These are phyloP conservation scores for Chaetomium sp. DNA, from an alignment of 2,329 filamentous ascomycete species.

Conservation along the genomic window DNA sequence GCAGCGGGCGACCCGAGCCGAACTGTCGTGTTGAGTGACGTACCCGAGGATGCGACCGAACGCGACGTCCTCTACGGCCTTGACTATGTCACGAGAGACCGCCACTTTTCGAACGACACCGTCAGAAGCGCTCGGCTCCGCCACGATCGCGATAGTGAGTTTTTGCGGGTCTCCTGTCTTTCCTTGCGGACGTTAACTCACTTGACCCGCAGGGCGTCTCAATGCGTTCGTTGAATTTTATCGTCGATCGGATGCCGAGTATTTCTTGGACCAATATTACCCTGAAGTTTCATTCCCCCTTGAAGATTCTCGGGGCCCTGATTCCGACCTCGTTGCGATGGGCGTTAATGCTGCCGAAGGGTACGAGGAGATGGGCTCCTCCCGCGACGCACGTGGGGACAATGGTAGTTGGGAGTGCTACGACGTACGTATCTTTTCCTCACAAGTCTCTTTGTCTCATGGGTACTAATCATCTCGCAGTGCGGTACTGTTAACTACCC, in stretches of 20 bases:
- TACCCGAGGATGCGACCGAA: constrained; percentile 23
- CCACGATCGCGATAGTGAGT: constrained; percentile 18
- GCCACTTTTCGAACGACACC: constrained; percentile 22
- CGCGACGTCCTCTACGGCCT: constrained; percentile 24
- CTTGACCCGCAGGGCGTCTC: constrained; percentile 22
- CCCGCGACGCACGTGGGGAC: constrained; percentile 16
- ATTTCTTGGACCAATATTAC: constrained; percentile 34
- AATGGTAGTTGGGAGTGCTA: constrained; percentile 36
- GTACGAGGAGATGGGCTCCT: constrained; percentile 26
- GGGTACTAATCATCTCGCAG: constrained; percentile 8
- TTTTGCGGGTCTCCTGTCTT: not conserved
- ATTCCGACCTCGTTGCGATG: constrained; percentile 27
- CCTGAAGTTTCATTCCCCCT: constrained; percentile 32
- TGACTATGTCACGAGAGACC: constrained; percentile 22
- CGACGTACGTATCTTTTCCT: constrained; percentile 25
- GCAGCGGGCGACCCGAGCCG: constrained; percentile 6
- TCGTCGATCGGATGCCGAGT: constrained; percentile 33
- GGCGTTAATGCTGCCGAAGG: constrained; percentile 33
- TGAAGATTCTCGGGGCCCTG: constrained; percentile 25
- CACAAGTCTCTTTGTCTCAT: not conserved
- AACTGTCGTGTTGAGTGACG: constrained; percentile 15
- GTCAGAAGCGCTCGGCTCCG: constrained; percentile 18
- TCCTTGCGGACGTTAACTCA: not conserved
- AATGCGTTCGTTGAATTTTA: constrained; percentile 38
- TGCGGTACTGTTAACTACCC: constrained; percentile 53